Evolutionary conservation across 2,329 filamentous ascomycete species (phyloP).

Genomic region (Cephalotrichum gorgonifer): DNA sequence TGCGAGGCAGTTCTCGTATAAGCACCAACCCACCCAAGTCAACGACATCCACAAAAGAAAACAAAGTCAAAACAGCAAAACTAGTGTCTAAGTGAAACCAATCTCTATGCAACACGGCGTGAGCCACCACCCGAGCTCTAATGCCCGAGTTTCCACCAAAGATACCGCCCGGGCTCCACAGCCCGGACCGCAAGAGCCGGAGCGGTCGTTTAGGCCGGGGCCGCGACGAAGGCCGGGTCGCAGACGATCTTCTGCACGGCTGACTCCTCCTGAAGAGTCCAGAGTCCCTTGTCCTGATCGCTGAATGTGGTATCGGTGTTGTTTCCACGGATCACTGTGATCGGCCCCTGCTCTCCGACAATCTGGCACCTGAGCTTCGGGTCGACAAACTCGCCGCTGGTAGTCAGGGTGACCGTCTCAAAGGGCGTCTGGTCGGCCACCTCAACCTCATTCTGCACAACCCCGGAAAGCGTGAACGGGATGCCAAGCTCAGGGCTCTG

Average conservation of each 20-base stretch:
- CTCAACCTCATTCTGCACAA: neutral
- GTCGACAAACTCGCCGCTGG: constrained; percentile 3
- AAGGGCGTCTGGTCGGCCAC: neutral
- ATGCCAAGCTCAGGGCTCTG: neutral
- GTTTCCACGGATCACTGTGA: neutral
- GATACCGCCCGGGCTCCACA: no score
- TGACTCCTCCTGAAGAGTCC: neutral
- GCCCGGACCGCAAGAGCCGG: no score
- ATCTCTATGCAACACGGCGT: no score
- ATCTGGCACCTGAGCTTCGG: constrained; percentile 4
- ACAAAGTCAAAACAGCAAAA: no score
- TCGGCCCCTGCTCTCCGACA: neutral
- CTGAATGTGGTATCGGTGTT: neutral
- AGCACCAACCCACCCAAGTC: no score
- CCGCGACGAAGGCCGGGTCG: neutral
- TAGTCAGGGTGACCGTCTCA: neutral
- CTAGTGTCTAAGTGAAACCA: no score
- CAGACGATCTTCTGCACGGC: neutral
- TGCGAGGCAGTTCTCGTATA: no score
- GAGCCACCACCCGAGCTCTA: no score
- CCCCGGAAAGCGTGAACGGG: neutral
- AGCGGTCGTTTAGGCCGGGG: neutral
- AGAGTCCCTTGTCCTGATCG: neutral
- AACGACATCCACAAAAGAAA: no score
- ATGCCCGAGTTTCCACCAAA: no score